phyloP scores from a whole-genome alignment of 345 rosid species.

The Salix suchowensis region DNA sequence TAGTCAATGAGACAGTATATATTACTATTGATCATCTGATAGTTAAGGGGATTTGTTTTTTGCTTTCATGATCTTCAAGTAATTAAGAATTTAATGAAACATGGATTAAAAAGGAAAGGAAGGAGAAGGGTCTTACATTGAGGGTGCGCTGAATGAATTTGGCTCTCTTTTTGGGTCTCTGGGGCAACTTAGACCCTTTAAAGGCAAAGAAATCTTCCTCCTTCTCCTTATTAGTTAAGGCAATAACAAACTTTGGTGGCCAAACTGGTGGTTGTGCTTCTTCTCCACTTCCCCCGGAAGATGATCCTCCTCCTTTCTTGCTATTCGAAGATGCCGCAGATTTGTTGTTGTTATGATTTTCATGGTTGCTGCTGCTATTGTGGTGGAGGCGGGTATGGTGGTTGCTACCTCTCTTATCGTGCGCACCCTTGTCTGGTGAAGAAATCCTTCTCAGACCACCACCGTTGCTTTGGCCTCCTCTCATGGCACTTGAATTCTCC shows the following conservation, averaged over 20 bases:
- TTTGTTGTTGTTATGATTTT: slow-evolving; percentile 25
- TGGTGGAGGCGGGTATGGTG: slow-evolving; percentile 10
- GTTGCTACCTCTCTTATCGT: slow-evolving; percentile 39
- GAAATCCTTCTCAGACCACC: slow-evolving; percentile 37
- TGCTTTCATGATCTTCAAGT: background rate
- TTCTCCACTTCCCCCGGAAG: slow-evolving; percentile 63
- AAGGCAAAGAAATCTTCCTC: slow-evolving; percentile 70
- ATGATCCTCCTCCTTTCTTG: slow-evolving; percentile 58
- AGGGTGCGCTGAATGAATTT: slow-evolving; percentile 66
- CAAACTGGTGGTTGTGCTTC: slow-evolving; percentile 38
- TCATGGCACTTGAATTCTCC: slow-evolving; percentile 59
- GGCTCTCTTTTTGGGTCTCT: slow-evolving; percentile 71
- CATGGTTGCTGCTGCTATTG: background rate
- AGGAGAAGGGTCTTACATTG: slow-evolving; percentile 44
- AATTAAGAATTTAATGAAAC: background rate
- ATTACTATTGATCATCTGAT: background rate
- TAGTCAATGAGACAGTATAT: background rate
- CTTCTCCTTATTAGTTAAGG: slow-evolving; percentile 71
- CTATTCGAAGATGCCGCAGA: slow-evolving; percentile 49
- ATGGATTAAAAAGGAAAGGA: background rate
- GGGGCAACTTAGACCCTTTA: slow-evolving; percentile 73
- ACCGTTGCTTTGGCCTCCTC: slow-evolving; percentile 58
- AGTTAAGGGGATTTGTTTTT: background rate
- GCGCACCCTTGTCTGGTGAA: slow-evolving; percentile 52
- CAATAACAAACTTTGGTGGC: slow-evolving; percentile 75